Evolutionary conservation across 345 rosid species (phyloP), one percentile per base, ranked within the genome.

Genomic region (Durio zibethinus): DNA sequence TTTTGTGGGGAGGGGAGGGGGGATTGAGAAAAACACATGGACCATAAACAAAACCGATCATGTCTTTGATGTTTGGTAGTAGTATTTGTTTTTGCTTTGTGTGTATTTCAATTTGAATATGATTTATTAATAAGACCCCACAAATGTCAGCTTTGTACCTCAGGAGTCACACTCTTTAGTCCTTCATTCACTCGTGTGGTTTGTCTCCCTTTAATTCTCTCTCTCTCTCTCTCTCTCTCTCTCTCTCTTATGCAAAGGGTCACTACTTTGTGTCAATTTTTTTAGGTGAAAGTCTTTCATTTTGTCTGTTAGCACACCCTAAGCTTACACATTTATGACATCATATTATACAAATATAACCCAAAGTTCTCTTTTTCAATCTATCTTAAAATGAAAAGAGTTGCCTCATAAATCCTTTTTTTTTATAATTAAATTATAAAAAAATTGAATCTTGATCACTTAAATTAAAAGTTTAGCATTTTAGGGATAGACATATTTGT

Each of bases 321-420:
- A 77, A 48, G 60, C 90, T 85, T 72, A 83, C 76, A 54, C 27
- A 80, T 80, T 10, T 35, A 5, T 83, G 84, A 85, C 86, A 68
- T 82, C 86, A 80, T 76, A 35, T 70, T 52, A 42, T 59, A 18
- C 35, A 61, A 5, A 7, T 5, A 62, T n/a, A n/a, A n/a, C n/a
- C n/a, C n/a, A n/a, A n/a, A n/a, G n/a, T n/a, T n/a, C n/a, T n/a
- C n/a, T 47, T 47, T 47, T 14, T 14, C 4, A 14, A 47, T 12
- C 14, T 47, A 2, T 47, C 4, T 47, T 47, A 43, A 9, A 43
- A 43, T 43, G 1, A 43, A 12, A 43, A 43, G 47, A 43, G 47
- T 0, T 43, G 5, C 15, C 2, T 45, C n/a, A n/a, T n/a, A n/a
- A n/a, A n/a, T n/a, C n/a, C n/a, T n/a, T n/a, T n/a, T n/a, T n/a